Base-by-base conservation (phyloP, 192 early-diverging fungal species). In the Coemansia sp. region DNA sequence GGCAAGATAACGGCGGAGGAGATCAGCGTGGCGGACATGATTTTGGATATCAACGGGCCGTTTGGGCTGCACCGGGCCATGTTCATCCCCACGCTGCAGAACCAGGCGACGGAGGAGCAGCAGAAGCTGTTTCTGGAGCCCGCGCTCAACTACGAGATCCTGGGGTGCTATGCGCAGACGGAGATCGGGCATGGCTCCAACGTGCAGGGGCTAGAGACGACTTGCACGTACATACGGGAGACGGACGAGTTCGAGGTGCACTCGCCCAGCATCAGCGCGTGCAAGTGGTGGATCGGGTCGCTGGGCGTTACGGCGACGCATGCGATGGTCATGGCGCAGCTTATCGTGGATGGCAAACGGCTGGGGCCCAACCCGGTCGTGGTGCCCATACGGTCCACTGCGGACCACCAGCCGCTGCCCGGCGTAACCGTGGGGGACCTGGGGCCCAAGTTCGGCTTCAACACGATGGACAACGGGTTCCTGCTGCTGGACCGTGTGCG, bases 261-360 rank as follows among this genome's bases (percentile, higher is more conserved):
- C 61, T 82, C 84, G 28, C 92, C 92, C 20, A 80, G 69, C 50
- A 65, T 92, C 41, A 87, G 89, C 35, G 79, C 90, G 0, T 69
- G 82, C 70, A 94, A 94, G 70, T 94, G 90, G 89, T 94, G 92
- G 92, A 81, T 86, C 35, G 92, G 90, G 41, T 87, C 87, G 20
- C 77, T 94, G 19, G 90, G 90, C 54, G 84, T 87, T 41, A 84
- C 84, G 6, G 84, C 85, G 18, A 90, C 84, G 30, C 88, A 94
- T 57, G 88, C 92, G 6, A 84, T 94, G 44, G 90, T 94, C 7
- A 90, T 91, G 87, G 92, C 90, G 16, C 80, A 84, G 46, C 68
- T 94, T 20, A 81, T 90, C 45, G 80, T 88, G 19, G 66, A 68
- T 35, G 90, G 89, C 60, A 89, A 90, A 68, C 82, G 84, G 50